Percentiles rank a stretch among this genome's conserved stretches.
Conservation (phyloP, 768 basidiomycete species). For the Agrocybe praecox region DNA sequence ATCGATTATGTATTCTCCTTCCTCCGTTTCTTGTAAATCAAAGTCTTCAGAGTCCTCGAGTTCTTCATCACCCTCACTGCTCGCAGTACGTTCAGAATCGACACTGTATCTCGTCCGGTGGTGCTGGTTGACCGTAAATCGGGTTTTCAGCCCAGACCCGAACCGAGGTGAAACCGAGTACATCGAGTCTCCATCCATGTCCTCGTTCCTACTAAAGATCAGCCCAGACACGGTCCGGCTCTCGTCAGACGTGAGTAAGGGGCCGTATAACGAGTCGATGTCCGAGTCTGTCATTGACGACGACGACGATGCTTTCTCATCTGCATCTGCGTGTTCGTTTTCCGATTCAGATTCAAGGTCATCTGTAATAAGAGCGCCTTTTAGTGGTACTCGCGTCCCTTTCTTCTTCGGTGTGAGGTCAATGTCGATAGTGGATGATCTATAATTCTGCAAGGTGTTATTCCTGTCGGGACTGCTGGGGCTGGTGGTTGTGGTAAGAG, state of each 20-base stretch:
- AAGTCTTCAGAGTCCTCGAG: background rate
- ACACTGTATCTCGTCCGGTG: too few species aligned
- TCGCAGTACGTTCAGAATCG: background rate
- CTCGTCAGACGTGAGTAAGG: background rate
- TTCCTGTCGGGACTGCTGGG: too few species aligned
- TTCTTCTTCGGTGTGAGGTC: background rate
- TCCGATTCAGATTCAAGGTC: background rate
- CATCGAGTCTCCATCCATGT: too few species aligned
- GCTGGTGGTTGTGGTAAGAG: too few species aligned
- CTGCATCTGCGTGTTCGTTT: slow-evolving; percentile 1
- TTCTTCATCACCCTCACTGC: background rate
- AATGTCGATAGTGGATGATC: background rate
- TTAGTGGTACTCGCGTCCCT: background rate
- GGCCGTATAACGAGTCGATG: background rate
- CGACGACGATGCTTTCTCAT: background rate
- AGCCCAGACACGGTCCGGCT: background rate
- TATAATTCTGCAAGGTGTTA: background rate
- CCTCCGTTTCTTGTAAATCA: slow-evolving; percentile 1
- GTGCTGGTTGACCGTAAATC: too few species aligned
- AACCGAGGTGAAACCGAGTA: too few species aligned
- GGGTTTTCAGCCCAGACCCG: too few species aligned
- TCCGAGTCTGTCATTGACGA: too few species aligned
- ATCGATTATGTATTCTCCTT: slow-evolving; percentile 12
- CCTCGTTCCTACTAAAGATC: too few species aligned
- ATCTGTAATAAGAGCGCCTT: background rate